Evolutionary conservation across 495 filamentous ascomycete species (phyloP), one percentile per base, ranked within the genome.

Genomic region (Oidiodendron maius): DNA sequence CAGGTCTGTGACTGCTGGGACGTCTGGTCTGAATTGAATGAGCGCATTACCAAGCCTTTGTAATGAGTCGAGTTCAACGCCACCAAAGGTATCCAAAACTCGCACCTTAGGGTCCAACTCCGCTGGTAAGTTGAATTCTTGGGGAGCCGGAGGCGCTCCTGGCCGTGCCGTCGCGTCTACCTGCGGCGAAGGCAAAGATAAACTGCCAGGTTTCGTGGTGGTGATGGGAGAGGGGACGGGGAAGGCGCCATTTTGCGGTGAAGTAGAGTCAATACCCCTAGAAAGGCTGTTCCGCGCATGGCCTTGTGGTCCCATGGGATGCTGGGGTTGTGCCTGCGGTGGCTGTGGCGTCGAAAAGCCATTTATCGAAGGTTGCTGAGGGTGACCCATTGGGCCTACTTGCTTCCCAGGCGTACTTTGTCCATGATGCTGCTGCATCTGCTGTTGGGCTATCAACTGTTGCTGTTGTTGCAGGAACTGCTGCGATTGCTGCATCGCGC

Each of bases 1-100:
- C 23, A 96, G 70, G 55, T 98, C 91, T 3, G 71, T 66, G n/a
- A 86, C 75, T 1, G 68, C 64, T 2, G 93, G 93, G 35, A 91
- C 72, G 51, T 81, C 82, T 1, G 89, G 87, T 57, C 80, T 85
- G 53, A 76, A 66, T 50, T 68, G 72, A 21, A 71, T 64, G 17
- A 94, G 66, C 22, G 87, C 80, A 36, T 72, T 69, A 16, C 85
- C 81, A 50, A 87, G 60, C 44, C 76, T 75, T 37, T 67, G 70
- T 51, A 85, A 67, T 25, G 82, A 76, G 37, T 74, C 71, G 9
- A 83, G 65, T 44, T 80, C 72, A 46, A 89, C 67, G 2, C 85
- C 84, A 10, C 86, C 87, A 62, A 79, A 81, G 0, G 76, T 70
- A 49, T 76, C 65, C 15, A 82, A 51, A 56, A 67, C 71, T 56